These are phyloP conservation scores for Plantago coronopus DNA, from an alignment of 305 asterid genomes.

Conservation along the genomic window DNA sequence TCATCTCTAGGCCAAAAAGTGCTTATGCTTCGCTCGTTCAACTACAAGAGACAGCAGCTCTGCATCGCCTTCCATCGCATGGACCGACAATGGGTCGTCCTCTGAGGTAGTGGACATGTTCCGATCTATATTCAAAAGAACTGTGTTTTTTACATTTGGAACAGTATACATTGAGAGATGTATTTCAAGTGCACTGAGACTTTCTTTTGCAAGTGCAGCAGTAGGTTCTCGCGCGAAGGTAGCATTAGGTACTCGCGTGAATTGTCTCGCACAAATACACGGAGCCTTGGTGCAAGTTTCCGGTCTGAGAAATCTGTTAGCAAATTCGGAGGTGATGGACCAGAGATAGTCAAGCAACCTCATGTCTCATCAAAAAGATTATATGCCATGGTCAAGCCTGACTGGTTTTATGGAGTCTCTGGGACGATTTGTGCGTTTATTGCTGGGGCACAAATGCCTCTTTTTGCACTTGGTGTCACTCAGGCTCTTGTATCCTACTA, in stretches of 20 bases:
- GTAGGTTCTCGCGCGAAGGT: conserved; percentile 70
- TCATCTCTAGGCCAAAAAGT: conserved; percentile 66
- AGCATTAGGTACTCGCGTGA: conserved; percentile 75
- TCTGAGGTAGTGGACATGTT: conserved; percentile 42
- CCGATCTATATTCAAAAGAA: neutral
- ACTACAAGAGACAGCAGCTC: conserved; percentile 72
- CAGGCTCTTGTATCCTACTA: conserved; percentile 94
- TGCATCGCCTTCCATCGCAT: conserved; percentile 62
- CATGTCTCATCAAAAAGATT: conserved; percentile 59
- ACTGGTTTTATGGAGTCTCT: conserved; percentile 74
- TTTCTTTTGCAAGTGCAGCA: conserved; percentile 34
- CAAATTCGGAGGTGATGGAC: conserved; percentile 64
- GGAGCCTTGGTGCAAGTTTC: conserved; percentile 88
- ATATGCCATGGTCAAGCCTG: conserved; percentile 81
- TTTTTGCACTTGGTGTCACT: conserved; percentile 90
- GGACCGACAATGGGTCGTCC: conserved; percentile 55
- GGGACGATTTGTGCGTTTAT: conserved; percentile 82
- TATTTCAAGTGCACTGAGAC: neutral
- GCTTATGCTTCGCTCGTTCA: conserved; percentile 86
- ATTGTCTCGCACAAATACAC: conserved; percentile 64
- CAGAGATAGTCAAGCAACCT: conserved; percentile 37
- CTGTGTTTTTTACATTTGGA: no score
- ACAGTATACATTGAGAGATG: no score
- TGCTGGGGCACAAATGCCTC: conserved; percentile 96
- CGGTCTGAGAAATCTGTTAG: conserved; percentile 81